Evolutionary conservation across 2,329 filamentous ascomycete genomes (phyloP), one percentile per base, ranked within the genome.

Genomic region (Fusarium pilosicola): DNA sequence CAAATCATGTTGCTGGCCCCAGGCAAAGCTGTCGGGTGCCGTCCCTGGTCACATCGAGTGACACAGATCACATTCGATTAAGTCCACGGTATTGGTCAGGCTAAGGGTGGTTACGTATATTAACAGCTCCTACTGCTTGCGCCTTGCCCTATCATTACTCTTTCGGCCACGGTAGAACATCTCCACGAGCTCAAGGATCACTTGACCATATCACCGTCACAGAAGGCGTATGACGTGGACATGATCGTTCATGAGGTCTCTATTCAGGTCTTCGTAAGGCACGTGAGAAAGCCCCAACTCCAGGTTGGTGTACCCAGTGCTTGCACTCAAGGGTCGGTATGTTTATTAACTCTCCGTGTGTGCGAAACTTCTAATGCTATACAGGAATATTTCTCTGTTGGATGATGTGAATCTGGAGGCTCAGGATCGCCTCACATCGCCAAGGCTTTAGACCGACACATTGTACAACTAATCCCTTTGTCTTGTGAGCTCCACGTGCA

Each of bases 41-140:
- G 76, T 34, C 81, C 85, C 1, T 96, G 93, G 93, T 88, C 92
- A 0, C 85, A 86, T 7, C 85, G 91, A 59, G 87, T 95, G 20
- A 93, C 90, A 75, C 87, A 92, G 55, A 94, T 95, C 78, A 94
- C 95, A 57, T 95, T 95, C 66, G 93, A 96, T 77, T 93, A 96
- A 82, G 90, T 95, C 5, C 93, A 96, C 79, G 94, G 89, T 39
- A 95, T 96, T 67, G 92, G 93, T 0, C 90, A 95, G 78, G 88
- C 90, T 1, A 91, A 94, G 13, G 93, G 95, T 73, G 93, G 93
- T 59, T 83, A 94, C 3, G 85, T 95, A 6, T 96, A 92, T 93
- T 93, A 96, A 76, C 93, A 95, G 77, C 85, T 96, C 7, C 83
- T 95, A 3, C 86, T 95, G 3, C 86, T 94, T 69, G 88, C 92